Base-by-base conservation (phyloP, 768 basidiomycete genomes). In the Mycena epipterygia region DNA sequence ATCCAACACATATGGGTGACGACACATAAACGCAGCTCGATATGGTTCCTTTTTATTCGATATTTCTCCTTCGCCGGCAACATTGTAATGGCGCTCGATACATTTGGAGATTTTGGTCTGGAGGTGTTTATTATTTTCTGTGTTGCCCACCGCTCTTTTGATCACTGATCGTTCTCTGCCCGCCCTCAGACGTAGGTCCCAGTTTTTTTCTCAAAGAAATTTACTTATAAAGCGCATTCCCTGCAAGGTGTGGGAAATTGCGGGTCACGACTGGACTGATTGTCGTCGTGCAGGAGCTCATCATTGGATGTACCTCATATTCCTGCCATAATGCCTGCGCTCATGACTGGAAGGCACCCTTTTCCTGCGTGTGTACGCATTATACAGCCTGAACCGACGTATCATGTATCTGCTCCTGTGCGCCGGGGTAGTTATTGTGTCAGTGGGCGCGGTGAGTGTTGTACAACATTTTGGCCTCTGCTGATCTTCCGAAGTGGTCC, bases 1-100 rank as follows among this genome's bases (percentile, higher is more conserved):
- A 39, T 62, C 60, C 60, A 51, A n/a, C 33, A 62, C 35, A 51
- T 62, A 30, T 62, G 60, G 60, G 12, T 16, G 9, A 51, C 60
- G 35, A 32, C 5, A 16, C 60, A 39, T 13, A 49, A 21, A 17
- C 33, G 23, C n/a, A 35, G 32, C 60, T 62, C 60, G 21, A 9
- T 17, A 25, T 62, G 60, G 60, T 62, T 62, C 33, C 33, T 62
- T 19, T 49, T 21, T 23, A 48, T 62, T 16, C 60, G 60, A 11
- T 62, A 62, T 21, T 49, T 62, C 35, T 62, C 60, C 19, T 49
- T 62, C 48, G 30, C 13, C 23, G 32, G 32, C 23, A 62, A 62
- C 19, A 62, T 62, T 33, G 12, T 62, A 2, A 37, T 62, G 46
- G 60, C 48, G 32, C 33, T 62, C 12, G 60, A 62, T 39, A 62